Conservation (phyloP, 371 early-diverging fungal genomes). For the Blakeslea trispora region DNA sequence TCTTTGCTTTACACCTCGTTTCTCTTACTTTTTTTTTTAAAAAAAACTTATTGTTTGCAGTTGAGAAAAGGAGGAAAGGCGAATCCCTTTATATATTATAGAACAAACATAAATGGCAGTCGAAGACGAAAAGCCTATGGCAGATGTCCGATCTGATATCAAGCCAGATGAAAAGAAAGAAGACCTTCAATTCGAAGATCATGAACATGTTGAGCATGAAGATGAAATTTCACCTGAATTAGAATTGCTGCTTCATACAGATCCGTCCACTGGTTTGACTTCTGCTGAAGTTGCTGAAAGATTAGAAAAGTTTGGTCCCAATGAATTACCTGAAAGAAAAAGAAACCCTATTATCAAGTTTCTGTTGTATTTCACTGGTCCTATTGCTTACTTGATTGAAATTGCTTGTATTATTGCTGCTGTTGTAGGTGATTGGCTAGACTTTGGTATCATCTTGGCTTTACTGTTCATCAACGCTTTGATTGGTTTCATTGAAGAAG, state of each 20-base stretch:
- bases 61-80: neutral
- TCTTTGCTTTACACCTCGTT: neutral
- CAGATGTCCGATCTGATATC: slow-evolving; percentile 8
- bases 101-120: slow-evolving; percentile 53
- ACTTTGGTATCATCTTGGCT: slow-evolving; percentile 84
- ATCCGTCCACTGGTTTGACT: slow-evolving; percentile 63
- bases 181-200: slow-evolving; percentile 31
- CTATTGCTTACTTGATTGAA: slow-evolving; percentile 89
- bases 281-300: slow-evolving; percentile 60
- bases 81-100: neutral
- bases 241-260: slow-evolving; percentile 68
- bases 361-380: slow-evolving; percentile 85
- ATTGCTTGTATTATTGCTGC: slow-evolving; percentile 74
- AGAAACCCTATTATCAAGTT: slow-evolving; percentile 84
- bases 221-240: slow-evolving; percentile 74
- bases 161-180: slow-evolving; percentile 25
- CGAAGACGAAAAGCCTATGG: slow-evolving; percentile 15
- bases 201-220: slow-evolving; percentile 36
- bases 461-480: slow-evolving; percentile 85
- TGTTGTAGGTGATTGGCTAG: slow-evolving; percentile 77
- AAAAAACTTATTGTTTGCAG: neutral
- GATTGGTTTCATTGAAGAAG: slow-evolving; percentile 90
- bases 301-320: slow-evolving; percentile 59
- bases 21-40: neutral
- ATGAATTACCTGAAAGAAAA: slow-evolving; percentile 79